phyloP scores from a whole-genome alignment of 2,329 filamentous ascomycete genomes.

The Pseudogymnoascus sp. region DNA sequence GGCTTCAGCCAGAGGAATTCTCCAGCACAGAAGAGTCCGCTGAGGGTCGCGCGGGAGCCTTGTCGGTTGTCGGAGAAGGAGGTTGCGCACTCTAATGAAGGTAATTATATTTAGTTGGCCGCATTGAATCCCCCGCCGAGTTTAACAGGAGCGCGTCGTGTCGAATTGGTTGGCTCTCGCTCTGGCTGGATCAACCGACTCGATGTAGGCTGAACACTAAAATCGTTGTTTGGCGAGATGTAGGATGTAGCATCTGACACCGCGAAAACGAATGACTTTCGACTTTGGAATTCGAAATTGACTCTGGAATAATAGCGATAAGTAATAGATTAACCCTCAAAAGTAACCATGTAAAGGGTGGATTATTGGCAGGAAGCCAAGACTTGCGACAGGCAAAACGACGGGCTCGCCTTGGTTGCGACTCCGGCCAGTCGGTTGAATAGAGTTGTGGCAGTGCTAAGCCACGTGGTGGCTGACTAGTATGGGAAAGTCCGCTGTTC shows the following conservation, averaged over 20 bases:
- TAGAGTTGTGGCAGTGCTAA: conserved; percentile 7
- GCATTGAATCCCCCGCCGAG: not conserved
- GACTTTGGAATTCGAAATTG: not conserved
- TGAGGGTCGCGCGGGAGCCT: not conserved
- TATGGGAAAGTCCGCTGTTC: not conserved
- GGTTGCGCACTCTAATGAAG: conserved; percentile 3
- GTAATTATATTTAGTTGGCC: not conserved
- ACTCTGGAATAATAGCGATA: not conserved
- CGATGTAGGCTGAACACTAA: not conserved
- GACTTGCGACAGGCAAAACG: not conserved
- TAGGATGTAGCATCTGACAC: not conserved
- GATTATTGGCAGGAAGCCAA: not conserved
- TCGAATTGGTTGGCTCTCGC: conserved; percentile 6
- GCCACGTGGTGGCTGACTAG: conserved; percentile 5
- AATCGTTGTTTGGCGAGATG: not conserved
- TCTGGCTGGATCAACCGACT: conserved; percentile 1
- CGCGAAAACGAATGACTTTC: conserved; percentile 3
- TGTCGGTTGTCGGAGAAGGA: not conserved
- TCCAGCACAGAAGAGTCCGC: not conserved
- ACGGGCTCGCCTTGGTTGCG: not conserved
- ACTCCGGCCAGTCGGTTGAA: not conserved
- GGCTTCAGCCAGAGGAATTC: not conserved
- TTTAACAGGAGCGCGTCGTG: not conserved
- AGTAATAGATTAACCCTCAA: not conserved
- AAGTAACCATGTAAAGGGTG: not conserved